Evolutionary conservation across 164 flowering plant species (phyloP).

Genomic region (Vitis rupestris): DNA sequence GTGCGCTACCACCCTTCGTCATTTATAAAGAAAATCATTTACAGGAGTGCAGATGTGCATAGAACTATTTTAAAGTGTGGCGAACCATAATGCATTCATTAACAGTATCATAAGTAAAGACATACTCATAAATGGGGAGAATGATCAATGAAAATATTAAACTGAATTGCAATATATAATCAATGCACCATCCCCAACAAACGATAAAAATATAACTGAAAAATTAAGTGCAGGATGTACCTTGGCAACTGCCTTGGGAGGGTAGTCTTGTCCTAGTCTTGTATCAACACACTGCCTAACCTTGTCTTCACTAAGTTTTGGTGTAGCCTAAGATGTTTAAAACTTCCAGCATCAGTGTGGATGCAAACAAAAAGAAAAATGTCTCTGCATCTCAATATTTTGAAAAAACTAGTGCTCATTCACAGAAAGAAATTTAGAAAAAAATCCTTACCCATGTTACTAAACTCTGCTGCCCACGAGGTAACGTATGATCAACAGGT

Average conservation of each 20-base stretch:
- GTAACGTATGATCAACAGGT: slow-evolving; percentile 89
- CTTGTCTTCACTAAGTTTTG: slow-evolving; percentile 87
- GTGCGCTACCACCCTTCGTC: too few species aligned
- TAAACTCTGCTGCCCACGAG: slow-evolving; percentile 90
- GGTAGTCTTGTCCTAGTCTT: slow-evolving; percentile 69
- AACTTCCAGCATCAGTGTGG: slow-evolving; percentile 11
- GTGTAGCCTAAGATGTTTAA: slow-evolving; percentile 63
- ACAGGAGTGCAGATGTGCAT: too few species aligned
- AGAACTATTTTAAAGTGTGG: too few species aligned
- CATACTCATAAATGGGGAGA: too few species aligned
- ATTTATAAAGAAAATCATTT: too few species aligned
- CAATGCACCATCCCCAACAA: neutral
- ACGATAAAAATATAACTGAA: neutral
- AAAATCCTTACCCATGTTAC: slow-evolving; percentile 71
- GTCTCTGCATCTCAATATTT: neutral
- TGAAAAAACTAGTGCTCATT: too few species aligned
- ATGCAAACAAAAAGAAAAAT: neutral
- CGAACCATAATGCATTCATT: too few species aligned
- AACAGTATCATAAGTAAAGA: too few species aligned
- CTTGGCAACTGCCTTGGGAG: slow-evolving; percentile 95
- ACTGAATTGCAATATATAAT: neutral
- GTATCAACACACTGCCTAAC: slow-evolving; percentile 85
- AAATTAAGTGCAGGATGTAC: slow-evolving; percentile 20
- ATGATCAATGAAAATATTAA: neutral
- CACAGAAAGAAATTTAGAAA: neutral